Conservation (phyloP, 768 basidiomycete genomes). For the Trametes punicea region DNA sequence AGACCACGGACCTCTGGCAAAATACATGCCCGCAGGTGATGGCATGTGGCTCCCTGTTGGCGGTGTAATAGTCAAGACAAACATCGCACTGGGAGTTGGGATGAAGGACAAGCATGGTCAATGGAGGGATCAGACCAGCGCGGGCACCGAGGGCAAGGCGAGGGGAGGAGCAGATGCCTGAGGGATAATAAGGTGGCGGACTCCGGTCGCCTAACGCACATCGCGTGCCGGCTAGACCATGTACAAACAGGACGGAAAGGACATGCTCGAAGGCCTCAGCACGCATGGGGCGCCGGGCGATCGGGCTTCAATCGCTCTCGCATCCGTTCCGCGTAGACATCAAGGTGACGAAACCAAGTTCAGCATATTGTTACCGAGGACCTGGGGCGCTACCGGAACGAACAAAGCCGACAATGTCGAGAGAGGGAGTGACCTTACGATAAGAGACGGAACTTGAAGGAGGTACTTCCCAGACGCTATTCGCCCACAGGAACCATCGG, state of each 20-base stretch:
- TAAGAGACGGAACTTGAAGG: slow-evolving; percentile 27
- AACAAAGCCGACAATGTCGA: slow-evolving; percentile 11
- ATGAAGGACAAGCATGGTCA: slow-evolving; percentile 64
- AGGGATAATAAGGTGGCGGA: slow-evolving; percentile 24
- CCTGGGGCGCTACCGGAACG: slow-evolving; percentile 20
- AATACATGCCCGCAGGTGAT: slow-evolving; percentile 74
- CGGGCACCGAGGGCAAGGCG: slow-evolving; percentile 22
- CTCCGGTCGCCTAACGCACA: slow-evolving; percentile 29
- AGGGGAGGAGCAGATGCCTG: slow-evolving; percentile 1
- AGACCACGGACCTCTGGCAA: slow-evolving; percentile 32
- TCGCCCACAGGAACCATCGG: slow-evolving; percentile 12
- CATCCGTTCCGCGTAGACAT: slow-evolving; percentile 20
- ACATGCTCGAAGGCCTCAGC: slow-evolving; percentile 19
- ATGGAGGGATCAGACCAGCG: slow-evolving; percentile 26
- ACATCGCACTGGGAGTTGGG: slow-evolving; percentile 70
- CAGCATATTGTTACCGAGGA: slow-evolving; percentile 22
- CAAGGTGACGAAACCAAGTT: slow-evolving; percentile 9
- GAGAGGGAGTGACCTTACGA: slow-evolving; percentile 17
- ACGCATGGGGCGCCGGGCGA: slow-evolving; percentile 26
- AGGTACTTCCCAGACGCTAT: slow-evolving; percentile 18
- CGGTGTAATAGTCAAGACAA: slow-evolving; percentile 63
- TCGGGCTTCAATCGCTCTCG: slow-evolving; percentile 26
- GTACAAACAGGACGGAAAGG: slow-evolving; percentile 19
- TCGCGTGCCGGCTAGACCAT: slow-evolving; percentile 30
- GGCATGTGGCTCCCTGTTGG: slow-evolving; percentile 55